Base-by-base conservation (phyloP, 2,329 filamentous ascomycete genomes). In the Remersonia thermophila region DNA sequence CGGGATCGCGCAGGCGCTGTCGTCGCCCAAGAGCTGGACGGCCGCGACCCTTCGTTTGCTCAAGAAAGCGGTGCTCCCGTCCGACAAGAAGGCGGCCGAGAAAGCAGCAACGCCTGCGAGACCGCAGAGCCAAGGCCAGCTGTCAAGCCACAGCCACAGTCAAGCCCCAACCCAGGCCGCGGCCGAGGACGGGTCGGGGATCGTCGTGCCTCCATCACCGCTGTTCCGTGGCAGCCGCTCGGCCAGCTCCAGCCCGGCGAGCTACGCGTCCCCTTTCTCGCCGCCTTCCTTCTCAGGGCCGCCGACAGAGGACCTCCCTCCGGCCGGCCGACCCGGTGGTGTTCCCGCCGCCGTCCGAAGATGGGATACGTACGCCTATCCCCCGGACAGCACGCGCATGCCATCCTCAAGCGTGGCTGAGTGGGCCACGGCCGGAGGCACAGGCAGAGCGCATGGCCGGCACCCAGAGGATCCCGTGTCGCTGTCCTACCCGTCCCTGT, bases 11-110 rank as follows among this genome's bases (percentile, higher is more conserved):
- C 44, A 46, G 7, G 53, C 53, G 16, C 46, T 55, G 4, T 44
- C 51, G 0, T 48, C 56, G 2, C 52, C 57, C 2, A 54, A 53
- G 6, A 56, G 47, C 14, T 57, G 54, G 42, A 54, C 54, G 2
- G 50, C 53, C 1, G 51, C 53, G 1, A 53, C 51, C 2, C 48
- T 63, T 9, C 52, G 55, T 27, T 43, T 39, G 13, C 36, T 53
- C 5, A 52, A 48, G 37, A 47, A 53, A 32, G 49, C 46, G 36
- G 30, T 51, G 17, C 31, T 42, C 4, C 42, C 34, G 3, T 37
- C 32, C 8, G 26, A 28, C 10, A 31, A 27, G 20, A 23, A 23
- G 20, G 20, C 5, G 5, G 20, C 20, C 20, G 9, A 23, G 39
- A 30, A 31, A 45, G 31, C 13, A 33, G 8, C 26, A 39, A 5